Evolutionary conservation across 2,329 filamentous ascomycete genomes (phyloP).

Genomic region (Metarhizium humberi): DNA sequence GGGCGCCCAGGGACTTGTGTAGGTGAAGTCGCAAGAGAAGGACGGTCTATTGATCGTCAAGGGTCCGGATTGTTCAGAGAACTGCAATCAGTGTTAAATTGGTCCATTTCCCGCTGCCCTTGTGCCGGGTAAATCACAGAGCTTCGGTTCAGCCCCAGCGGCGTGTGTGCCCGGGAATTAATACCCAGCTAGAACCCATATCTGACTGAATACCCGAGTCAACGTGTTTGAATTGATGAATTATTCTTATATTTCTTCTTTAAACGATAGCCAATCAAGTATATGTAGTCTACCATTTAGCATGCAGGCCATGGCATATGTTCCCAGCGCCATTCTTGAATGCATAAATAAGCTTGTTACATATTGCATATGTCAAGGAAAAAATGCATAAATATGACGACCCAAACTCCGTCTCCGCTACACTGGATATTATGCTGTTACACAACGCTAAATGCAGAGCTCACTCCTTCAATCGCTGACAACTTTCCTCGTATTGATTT

Average conservation of each 20-base stretch:
- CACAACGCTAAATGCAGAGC: slow-evolving; percentile 36
- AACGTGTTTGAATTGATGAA: no score
- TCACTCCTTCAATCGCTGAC: slow-evolving; percentile 58
- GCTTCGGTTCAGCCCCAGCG: no score
- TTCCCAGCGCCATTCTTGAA: background rate
- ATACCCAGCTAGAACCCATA: no score
- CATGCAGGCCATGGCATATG: background rate
- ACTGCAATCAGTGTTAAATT: no score
- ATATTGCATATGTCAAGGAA: background rate
- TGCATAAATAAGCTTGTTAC: background rate
- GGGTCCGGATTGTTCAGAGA: no score
- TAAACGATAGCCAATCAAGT: background rate
- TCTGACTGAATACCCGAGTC: no score
- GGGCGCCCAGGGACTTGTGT: no score
- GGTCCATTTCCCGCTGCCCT: no score
- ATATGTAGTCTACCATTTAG: background rate
- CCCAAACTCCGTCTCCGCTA: background rate
- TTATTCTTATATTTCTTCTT: background rate
- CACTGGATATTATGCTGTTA: slow-evolving; percentile 2
- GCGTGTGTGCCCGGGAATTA: no score
- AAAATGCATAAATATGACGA: background rate
- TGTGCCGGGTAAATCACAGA: no score
- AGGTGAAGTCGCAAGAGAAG: no score
- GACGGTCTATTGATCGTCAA: no score
- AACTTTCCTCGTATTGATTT: slow-evolving; percentile 55